Conservation (phyloP, 2,329 filamentous ascomycete genomes). For the Xylaria sp. region DNA sequence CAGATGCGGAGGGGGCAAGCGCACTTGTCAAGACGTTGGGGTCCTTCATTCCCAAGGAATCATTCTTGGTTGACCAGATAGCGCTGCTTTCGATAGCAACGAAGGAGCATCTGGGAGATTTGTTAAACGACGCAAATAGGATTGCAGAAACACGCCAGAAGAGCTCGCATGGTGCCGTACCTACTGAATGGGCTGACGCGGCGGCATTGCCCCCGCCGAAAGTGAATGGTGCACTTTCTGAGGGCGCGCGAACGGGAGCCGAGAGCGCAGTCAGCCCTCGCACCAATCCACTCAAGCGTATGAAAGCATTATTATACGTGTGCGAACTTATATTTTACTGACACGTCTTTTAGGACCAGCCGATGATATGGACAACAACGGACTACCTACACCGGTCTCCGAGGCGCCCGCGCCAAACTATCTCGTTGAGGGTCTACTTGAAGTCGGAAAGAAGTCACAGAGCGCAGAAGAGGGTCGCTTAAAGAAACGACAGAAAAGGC, state of each 20-base stretch:
- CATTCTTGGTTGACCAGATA: conserved; percentile 82
- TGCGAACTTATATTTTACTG: conserved; percentile 38
- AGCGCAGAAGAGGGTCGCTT: conserved; percentile 78
- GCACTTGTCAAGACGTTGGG: conserved; percentile 72
- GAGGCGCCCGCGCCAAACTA: conserved; percentile 62
- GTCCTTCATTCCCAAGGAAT: conserved; percentile 78
- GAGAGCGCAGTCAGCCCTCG: conserved; percentile 63
- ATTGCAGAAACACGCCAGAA: conserved; percentile 78
- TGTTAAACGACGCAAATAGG: conserved; percentile 80
- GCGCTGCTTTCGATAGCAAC: conserved; percentile 84
- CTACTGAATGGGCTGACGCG: conserved; percentile 78
- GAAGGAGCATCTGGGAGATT: conserved; percentile 78
- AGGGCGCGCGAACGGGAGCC: conserved; percentile 49
- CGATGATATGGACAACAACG: conserved; percentile 53
- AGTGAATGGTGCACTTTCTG: conserved; percentile 37
- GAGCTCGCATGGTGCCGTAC: conserved; percentile 82
- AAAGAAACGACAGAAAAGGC: conserved; percentile 72
- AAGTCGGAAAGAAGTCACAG: conserved; percentile 73
- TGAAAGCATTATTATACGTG: conserved; percentile 45
- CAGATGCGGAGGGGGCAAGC: conserved; percentile 68
- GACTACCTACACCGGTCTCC: conserved; percentile 59
- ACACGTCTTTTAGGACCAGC: conserved; percentile 56
- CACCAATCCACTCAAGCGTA: conserved; percentile 71
- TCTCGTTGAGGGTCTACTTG: conserved; percentile 65
- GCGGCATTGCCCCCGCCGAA: conserved; percentile 64